phyloP scores from a whole-genome alignment of 1,284 basidiomycete genomes.

The Heterobasidion annosum region DNA sequence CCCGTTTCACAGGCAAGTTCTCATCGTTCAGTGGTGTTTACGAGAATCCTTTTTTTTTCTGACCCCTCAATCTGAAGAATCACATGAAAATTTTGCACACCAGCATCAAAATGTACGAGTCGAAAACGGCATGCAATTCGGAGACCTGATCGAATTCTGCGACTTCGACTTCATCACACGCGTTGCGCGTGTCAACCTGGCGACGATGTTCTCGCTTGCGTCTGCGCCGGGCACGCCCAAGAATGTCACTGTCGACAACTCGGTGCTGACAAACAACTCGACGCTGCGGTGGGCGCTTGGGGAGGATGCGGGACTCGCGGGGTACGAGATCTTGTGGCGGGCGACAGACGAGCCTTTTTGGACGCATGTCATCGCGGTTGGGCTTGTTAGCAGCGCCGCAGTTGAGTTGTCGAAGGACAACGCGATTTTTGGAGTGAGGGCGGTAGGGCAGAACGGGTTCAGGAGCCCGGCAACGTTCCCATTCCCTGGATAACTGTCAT shows the following conservation, averaged over 20 bases:
- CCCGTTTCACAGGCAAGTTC: conserved; percentile 34
- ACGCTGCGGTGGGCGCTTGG: conserved; percentile 37
- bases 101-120: conserved; percentile 48
- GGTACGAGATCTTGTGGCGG: conserved; percentile 45
- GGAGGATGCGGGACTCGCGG: conserved; percentile 23
- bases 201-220: conserved; percentile 42
- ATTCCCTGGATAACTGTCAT: conserved; percentile 12
- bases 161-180: conserved; percentile 41
- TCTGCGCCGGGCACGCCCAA: conserved; percentile 43
- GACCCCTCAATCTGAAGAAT: conserved; percentile 15
- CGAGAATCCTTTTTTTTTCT: neutral
- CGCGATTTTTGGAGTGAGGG: conserved; percentile 38
- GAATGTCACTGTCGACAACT: conserved; percentile 34
- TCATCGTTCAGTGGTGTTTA: neutral
- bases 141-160: conserved; percentile 41
- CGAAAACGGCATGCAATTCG: conserved; percentile 34
- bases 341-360: conserved; percentile 36
- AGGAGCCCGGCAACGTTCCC: conserved; percentile 41
- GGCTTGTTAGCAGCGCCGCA: conserved; percentile 29
- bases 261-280: conserved; percentile 41
- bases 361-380: conserved; percentile 40
- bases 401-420: conserved; percentile 41
- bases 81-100: conserved; percentile 45
- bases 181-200: conserved; percentile 43
- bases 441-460: conserved; percentile 42